These are phyloP conservation scores for Jacaranda copaia DNA, from an alignment of 257 asterid species.

Conservation along the genomic window DNA sequence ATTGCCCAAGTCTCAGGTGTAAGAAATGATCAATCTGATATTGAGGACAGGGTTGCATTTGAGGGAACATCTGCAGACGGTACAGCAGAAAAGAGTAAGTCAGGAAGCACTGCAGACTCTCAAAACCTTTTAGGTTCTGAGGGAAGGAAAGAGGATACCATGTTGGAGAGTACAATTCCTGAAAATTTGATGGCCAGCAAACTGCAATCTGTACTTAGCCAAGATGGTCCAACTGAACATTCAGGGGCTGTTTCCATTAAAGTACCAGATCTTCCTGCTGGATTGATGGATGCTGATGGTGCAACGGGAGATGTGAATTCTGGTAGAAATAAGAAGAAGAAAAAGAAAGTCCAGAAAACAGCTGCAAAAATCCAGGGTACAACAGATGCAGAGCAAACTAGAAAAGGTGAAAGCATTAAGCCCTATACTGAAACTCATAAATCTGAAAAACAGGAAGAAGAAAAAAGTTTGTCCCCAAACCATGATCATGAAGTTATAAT, in stretches of 20 bases:
- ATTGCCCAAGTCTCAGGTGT: conserved; percentile 33
- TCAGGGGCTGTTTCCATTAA: conserved; percentile 30
- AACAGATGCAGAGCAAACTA: conserved; percentile 35
- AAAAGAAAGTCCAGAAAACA: conserved; percentile 45
- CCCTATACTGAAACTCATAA: conserved; percentile 29
- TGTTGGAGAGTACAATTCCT: conserved; percentile 21
- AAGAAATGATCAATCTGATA: conserved; percentile 37
- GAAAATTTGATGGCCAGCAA: conserved; percentile 27
- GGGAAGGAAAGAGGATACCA: conserved; percentile 33
- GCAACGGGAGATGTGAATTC: conserved; percentile 40
- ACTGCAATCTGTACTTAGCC: conserved; percentile 33
- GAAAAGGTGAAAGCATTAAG: conserved; percentile 37
- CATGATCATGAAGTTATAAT: conserved; percentile 31
- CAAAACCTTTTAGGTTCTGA: conserved; percentile 30
- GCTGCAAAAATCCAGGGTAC: conserved; percentile 41
- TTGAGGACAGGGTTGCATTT: conserved; percentile 27
- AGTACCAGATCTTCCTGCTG: conserved; percentile 36
- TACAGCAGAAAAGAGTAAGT: conserved; percentile 26
- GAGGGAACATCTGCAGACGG: conserved; percentile 36
- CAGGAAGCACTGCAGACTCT: conserved; percentile 31
- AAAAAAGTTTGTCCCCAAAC: conserved; percentile 19
- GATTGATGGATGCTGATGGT: conserved; percentile 31
- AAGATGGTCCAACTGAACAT: conserved; percentile 36
- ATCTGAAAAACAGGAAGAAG: conserved; percentile 32
- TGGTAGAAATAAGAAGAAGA: conserved; percentile 50